Percentiles rank a stretch among this genome's conserved stretches.
Conservation (phyloP, 1,139 yeast species). For the Kazachstania sp. region DNA sequence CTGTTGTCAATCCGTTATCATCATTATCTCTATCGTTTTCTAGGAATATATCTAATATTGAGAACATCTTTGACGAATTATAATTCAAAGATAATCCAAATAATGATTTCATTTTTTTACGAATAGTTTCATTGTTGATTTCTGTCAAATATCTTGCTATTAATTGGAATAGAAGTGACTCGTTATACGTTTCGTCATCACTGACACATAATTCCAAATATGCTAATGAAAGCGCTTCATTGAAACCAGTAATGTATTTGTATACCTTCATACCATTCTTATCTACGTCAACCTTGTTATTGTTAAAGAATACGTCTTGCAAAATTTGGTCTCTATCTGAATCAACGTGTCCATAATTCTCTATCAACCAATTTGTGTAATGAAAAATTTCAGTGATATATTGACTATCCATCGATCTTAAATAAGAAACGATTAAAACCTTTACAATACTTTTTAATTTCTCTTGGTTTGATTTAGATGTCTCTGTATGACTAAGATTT, state of each 20-base stretch:
- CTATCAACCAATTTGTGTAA: conserved; percentile 47
- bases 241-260: conserved; percentile 33
- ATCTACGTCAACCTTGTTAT: conserved; percentile 53
- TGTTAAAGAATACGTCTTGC: conserved; percentile 54
- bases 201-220: conserved; percentile 58
- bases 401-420: conserved; percentile 50
- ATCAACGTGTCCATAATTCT: conserved; percentile 24
- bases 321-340: conserved; percentile 36
- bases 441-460: conserved; percentile 22
- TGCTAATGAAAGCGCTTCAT: conserved; percentile 35
- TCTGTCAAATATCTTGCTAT: conserved; percentile 46
- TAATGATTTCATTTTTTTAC: conserved; percentile 35
- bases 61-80: conserved; percentile 38
- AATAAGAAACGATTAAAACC: conserved; percentile 40
- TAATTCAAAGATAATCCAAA: conserved; percentile 34
- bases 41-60: conserved; percentile 30
- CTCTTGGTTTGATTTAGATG: conserved; percentile 25
- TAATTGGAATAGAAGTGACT: conserved; percentile 44
- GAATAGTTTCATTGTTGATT: conserved; percentile 19
- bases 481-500: conserved; percentile 18
- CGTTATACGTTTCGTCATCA: conserved; percentile 36
- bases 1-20: conserved; percentile 2
- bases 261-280: conserved; percentile 49
- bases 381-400: conserved; percentile 49
- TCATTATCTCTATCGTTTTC: conserved; percentile 22